Percentiles rank a stretch among this genome's conserved stretches.
Conservation (phyloP, 768 basidiomycete genomes). For the Boletus bicolor region DNA sequence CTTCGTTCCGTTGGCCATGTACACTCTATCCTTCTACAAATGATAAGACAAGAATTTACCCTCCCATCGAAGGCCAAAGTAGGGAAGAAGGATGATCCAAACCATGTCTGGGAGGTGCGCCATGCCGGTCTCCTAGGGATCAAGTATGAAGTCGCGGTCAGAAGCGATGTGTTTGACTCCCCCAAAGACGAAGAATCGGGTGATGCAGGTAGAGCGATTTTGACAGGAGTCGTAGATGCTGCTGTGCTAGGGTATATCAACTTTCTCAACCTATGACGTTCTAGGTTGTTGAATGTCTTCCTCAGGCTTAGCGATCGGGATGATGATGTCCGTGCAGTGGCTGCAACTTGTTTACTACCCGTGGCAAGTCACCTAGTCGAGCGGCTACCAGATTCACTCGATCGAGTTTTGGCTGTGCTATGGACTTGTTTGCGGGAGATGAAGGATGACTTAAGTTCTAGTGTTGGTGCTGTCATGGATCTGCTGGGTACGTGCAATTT, state of each 20-base stretch:
- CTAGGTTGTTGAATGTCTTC: conserved; percentile 9
- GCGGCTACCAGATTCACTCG: conserved; percentile 67
- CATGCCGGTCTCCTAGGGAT: conserved; percentile 97
- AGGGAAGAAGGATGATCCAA: conserved; percentile 36
- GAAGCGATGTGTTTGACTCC: conserved; percentile 69
- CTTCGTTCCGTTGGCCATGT: conserved; percentile 74
- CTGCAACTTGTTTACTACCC: conserved; percentile 87
- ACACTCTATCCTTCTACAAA: conserved; percentile 79
- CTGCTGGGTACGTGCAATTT: conserved; percentile 63
- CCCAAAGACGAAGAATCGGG: conserved; percentile 34
- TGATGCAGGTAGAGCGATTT: conserved; percentile 51
- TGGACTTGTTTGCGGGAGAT: conserved; percentile 90
- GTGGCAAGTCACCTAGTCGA: conserved; percentile 80
- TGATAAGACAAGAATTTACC: conserved; percentile 88
- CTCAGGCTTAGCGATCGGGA: conserved; percentile 81
- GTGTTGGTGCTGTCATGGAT: conserved; percentile 97
- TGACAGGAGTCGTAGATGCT: conserved; percentile 84
- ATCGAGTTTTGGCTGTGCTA: conserved; percentile 74
- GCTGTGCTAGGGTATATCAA: conserved; percentile 76
- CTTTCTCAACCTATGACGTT: neutral
- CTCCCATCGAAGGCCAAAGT: conserved; percentile 36
- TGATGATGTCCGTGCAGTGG: conserved; percentile 95
- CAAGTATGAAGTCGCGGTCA: conserved; percentile 96
- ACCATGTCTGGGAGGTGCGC: conserved; percentile 92
- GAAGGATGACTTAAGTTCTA: conserved; percentile 96